Base-by-base conservation (phyloP, 2,329 filamentous ascomycete genomes). In the Hypocreales sp. region DNA sequence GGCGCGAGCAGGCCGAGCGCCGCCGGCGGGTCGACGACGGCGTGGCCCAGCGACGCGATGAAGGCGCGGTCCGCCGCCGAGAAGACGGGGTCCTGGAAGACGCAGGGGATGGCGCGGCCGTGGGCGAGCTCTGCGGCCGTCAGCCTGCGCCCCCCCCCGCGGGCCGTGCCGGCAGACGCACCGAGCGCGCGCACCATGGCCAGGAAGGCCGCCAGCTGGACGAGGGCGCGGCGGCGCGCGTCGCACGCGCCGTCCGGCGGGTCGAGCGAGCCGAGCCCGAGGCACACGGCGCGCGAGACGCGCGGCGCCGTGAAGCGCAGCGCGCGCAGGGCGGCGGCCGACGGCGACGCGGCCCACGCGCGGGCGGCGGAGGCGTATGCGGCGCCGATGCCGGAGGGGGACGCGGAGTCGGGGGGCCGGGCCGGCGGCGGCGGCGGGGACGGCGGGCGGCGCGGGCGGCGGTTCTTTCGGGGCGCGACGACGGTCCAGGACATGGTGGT, bases 31-130 rank as follows among this genome's bases (percentile, higher is more conserved):
- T 63, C 51, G 4, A 67, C 52, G 4, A 65, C 53, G 3, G 48
- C 29, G 27, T 69, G 66, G n/a, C 69, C 66, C 0, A 75, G 60
- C 14, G 56, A 51, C 31, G 55, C 42, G 16, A 76, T 60, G 36
- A 73, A 76, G 0, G 49, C 44, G 20, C 47, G 55, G 39, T 72
- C 66, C 1, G 52, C 47, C 2, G 41, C 17, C 1, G 58, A 60
- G 39, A 71, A 70, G 18, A 56, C 37, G 1, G 67, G 67, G 19
- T 72, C 67, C 35, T 72, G 67, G 30, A 70, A 64, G 28, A 60
- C 36, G 30, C 61, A 63, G 4, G 47, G 40, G 10, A 71, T 61
- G 2, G 42, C 39, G 0, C 12, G 13, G 0, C 27, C 24, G 5
- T 32, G 29, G 4, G 31, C 12, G 14, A 35, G 40, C 20, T 46